Evolutionary conservation across 2,329 filamentous ascomycete species (phyloP).

Genomic region (Alternaria gansuensis): DNA sequence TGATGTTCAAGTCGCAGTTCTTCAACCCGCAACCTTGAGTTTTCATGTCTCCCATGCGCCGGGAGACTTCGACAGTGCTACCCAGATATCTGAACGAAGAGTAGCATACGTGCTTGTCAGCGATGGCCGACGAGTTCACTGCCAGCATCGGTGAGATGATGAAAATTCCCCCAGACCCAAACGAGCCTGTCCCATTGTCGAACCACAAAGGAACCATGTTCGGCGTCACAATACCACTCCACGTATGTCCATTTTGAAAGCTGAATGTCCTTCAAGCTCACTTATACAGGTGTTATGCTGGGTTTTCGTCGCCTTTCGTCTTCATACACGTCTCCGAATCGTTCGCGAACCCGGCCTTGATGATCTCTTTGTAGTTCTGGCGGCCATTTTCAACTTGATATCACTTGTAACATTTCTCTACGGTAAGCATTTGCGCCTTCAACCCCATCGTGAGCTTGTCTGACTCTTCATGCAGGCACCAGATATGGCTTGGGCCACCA

Average conservation of each 20-base stretch:
- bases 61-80: not conserved
- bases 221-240: conserved; percentile 41
- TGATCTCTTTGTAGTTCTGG: conserved; percentile 46
- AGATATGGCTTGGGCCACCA: conserved; percentile 46
- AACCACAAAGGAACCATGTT: conserved; percentile 37
- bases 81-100: not conserved
- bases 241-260: conserved; percentile 25
- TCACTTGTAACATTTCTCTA: conserved; percentile 33
- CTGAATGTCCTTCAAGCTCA: conserved; percentile 12
- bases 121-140: conserved; percentile 23
- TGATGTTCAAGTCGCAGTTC: conserved; percentile 1
- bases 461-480: conserved; percentile 31
- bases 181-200: conserved; percentile 32
- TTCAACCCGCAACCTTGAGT: not conserved
- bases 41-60: not conserved
- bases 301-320: conserved; percentile 38
- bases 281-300: conserved; percentile 35
- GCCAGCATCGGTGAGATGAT: conserved; percentile 30
- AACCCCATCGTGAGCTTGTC: not conserved
- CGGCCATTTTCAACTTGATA: conserved; percentile 35
- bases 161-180: conserved; percentile 35
- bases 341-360: conserved; percentile 47
- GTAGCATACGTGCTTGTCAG: not conserved
- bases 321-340: conserved; percentile 40
- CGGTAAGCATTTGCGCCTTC: conserved; percentile 20